Conservation (phyloP, 768 basidiomycete genomes). For the Tulasnella calospora region DNA sequence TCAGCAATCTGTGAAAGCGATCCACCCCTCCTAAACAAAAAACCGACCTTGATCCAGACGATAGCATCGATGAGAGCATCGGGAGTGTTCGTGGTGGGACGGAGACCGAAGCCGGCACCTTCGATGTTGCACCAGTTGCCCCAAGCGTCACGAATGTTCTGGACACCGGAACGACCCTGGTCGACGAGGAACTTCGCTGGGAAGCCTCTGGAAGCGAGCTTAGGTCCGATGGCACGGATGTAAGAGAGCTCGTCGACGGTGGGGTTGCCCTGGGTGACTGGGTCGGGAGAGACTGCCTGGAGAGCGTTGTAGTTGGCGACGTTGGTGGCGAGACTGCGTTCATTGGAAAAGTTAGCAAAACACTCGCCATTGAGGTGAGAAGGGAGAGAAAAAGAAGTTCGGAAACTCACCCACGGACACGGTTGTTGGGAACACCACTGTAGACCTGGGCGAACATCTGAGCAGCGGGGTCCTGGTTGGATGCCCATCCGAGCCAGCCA, state of each 20-base stretch:
- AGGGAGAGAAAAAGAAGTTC: not conserved
- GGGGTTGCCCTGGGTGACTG: constrained; percentile 54
- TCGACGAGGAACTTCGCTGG: constrained; percentile 55
- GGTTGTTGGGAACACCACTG: constrained; percentile 49
- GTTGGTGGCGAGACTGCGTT: constrained; percentile 50
- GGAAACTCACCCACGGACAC: constrained; percentile 42
- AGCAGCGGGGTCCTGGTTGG: constrained; percentile 54
- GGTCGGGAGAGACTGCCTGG: constrained; percentile 51
- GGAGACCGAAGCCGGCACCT: constrained; percentile 58
- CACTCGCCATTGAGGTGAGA: not conserved
- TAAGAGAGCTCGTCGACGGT: constrained; percentile 40
- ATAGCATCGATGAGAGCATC: constrained; percentile 54
- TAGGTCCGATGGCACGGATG: constrained; percentile 35
- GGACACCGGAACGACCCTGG: constrained; percentile 59
- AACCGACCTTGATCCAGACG: constrained; percentile 48
- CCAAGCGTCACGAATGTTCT: constrained; percentile 57
- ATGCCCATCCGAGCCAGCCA: constrained; percentile 65
- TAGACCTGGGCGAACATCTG: constrained; percentile 50
- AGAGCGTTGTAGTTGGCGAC: constrained; percentile 40
- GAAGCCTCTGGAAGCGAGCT: constrained; percentile 35
- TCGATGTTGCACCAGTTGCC: constrained; percentile 68
- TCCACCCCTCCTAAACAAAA: not conserved
- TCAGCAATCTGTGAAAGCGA: not conserved
- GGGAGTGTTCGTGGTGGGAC: constrained; percentile 52
- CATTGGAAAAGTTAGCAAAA: not conserved